These are phyloP conservation scores for Ceratocystiopsis brevicomis DNA, from an alignment of 2,329 filamentous ascomycete species.

Conservation along the genomic window DNA sequence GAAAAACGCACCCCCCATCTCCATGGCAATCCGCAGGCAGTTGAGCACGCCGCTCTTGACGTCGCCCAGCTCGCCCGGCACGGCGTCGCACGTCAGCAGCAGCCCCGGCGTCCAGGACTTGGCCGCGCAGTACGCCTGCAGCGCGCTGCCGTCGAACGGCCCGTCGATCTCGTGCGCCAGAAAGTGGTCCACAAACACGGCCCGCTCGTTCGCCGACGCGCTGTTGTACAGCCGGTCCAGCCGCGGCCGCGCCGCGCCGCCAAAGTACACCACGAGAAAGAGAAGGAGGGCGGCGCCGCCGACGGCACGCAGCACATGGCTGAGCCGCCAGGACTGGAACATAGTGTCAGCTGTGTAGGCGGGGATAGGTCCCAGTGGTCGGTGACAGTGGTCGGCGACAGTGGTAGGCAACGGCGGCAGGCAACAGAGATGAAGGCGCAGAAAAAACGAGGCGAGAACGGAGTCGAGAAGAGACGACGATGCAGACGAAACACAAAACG, in stretches of 20 bases:
- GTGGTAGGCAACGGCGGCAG: no score
- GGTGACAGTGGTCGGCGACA: no score
- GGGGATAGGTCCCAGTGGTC: no score
- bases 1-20: conserved; percentile 22
- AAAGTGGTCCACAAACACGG: conserved; percentile 17
- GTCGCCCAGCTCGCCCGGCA: conserved; percentile 23
- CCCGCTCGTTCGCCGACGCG: conserved; percentile 15
- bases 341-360: not conserved
- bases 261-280: not conserved
- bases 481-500: no score
- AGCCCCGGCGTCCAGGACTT: conserved; percentile 22
- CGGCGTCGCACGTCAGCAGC: conserved; percentile 24
- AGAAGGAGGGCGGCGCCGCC: not conserved
- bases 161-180: conserved; percentile 17
- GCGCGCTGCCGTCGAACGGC: conserved; percentile 14
- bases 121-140: conserved; percentile 17
- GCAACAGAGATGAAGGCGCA: no score
- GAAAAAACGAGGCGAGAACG: no score
- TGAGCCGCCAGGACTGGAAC: not conserved
- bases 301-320: not conserved
- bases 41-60: conserved; percentile 26
- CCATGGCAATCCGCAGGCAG: conserved; percentile 27
- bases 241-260: no score
- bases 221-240: no score
- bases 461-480: no score